Evolutionary conservation across 768 basidiomycete genomes (phyloP), one percentile per base, ranked within the genome.

Genomic region (Panus rudis): DNA sequence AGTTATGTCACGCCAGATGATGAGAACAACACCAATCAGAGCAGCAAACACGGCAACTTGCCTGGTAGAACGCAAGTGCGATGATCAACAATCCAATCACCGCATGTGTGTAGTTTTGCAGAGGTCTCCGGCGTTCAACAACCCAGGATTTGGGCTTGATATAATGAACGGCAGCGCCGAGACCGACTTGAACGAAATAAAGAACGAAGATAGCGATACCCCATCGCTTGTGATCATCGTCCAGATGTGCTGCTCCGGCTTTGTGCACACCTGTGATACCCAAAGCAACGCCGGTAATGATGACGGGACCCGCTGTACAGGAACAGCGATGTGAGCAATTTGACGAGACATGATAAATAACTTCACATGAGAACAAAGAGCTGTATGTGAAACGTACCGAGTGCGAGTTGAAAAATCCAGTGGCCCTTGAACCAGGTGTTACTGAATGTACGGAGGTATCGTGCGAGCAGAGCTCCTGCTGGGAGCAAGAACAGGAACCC

Each of bases 401-500:
- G 49, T 41, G 70, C 43, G 38, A 75, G 52, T 47, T 80, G 78
- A 46, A 77, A 65, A 32, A 67, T 46, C 59, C 63, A 72, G 52
- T 77, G 81, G 3, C 59, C 66, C 49, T 40, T 46, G 30, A 58
- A 68, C 55, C 56, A 77, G 68, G 53, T 61, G 31, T 57, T 61
- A 20, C 65, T 73, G 48, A 70, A 72, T 7, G 76, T 79, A 39
- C 79, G 68, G 12, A 67, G 55, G 49, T 72, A 79, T 46, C 79
- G 69, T 20, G 75, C 72, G 32, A 78, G 59, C 48, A 82, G 60
- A 11, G 66, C 69, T n/a, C 81, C 79, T 24, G 75, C 45, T 3
- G 80, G 81, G 8, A 84, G 66, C 14, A 82, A 51, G 37, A 80
- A 60, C 35, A 81, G 60, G 55, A 78, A 79, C 2, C 76, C 80